Percentiles rank a stretch among this genome's conserved stretches.
Evolutionary conservation across 2,329 filamentous ascomycete species (phyloP).

Genomic region (Stachybotrys chartarum): DNA sequence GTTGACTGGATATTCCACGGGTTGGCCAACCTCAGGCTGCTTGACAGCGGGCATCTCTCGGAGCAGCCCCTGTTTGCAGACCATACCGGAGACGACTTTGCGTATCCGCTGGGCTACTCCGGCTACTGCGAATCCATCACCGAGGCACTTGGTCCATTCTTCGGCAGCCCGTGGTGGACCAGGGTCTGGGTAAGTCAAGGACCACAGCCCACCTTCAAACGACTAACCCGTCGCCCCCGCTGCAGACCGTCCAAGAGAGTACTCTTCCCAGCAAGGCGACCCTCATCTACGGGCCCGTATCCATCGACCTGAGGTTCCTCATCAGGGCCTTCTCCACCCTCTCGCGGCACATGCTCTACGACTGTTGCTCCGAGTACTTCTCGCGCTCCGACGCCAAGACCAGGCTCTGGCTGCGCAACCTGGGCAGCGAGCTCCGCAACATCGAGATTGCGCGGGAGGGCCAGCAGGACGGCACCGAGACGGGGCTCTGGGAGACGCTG

Average conservation of each 20-base stretch:
- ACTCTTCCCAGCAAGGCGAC: neutral
- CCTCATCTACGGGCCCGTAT: neutral
- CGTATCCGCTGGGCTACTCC: neutral
- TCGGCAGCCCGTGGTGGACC: neutral
- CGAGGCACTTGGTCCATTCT: neutral
- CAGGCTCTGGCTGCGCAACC: neutral
- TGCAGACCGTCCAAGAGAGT: neutral
- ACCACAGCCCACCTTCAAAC: too few species aligned
- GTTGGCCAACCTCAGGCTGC: neutral
- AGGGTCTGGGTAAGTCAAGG: neutral
- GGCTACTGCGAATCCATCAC: neutral
- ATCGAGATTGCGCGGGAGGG: neutral
- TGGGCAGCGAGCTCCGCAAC: neutral
- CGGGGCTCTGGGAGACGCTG: neutral
- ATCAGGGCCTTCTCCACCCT: neutral
- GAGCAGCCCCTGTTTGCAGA: neutral
- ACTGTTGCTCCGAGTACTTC: neutral
- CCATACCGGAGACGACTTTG: neutral
- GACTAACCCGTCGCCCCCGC: too few species aligned
- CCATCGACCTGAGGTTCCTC: neutral
- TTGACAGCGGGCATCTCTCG: neutral
- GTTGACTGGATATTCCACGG: neutral
- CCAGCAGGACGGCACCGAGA: neutral
- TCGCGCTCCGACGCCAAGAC: neutral
- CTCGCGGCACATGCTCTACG: neutral